A percentile compares a stretch with the other conserved stretches of the same genome.
Evolutionary conservation across 2,329 filamentous ascomycete genomes (phyloP).

Genomic region (Chaetomium globosum): DNA sequence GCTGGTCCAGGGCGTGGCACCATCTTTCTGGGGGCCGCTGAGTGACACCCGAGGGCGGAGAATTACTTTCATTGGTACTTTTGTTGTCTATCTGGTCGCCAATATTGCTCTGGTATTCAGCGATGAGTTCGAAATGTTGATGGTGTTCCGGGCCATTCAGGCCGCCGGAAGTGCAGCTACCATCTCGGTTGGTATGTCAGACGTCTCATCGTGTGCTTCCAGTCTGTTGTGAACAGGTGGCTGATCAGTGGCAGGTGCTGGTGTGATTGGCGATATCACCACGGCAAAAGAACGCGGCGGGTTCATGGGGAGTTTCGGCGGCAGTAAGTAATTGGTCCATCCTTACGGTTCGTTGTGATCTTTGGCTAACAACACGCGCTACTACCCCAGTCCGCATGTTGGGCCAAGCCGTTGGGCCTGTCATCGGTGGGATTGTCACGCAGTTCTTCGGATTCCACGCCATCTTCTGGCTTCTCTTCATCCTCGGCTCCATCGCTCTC

Average conservation of each 20-base stretch:
- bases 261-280: conserved; percentile 3
- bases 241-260: neutral
- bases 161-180: conserved; percentile 2
- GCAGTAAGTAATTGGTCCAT: neutral
- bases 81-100: neutral
- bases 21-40: neutral
- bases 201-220: neutral
- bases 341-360: neutral
- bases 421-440: neutral
- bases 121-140: conserved; percentile 4
- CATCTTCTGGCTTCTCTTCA: conserved; percentile 7
- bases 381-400: conserved; percentile 7
- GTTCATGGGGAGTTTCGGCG: conserved; percentile 4
- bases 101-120: conserved; percentile 5
- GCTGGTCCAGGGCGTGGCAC: neutral
- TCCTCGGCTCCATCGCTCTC: neutral
- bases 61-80: conserved; percentile 3
- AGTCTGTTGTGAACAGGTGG: neutral
- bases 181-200: neutral
- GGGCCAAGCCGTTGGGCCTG: conserved; percentile 2
- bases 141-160: neutral
- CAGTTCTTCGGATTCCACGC: conserved; percentile 3
- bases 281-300: conserved; percentile 1
- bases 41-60: neutral
- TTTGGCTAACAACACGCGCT: neutral